These are phyloP conservation scores for Tephrocybe sp. DNA, from an alignment of 768 basidiomycete species.

Conservation along the genomic window DNA sequence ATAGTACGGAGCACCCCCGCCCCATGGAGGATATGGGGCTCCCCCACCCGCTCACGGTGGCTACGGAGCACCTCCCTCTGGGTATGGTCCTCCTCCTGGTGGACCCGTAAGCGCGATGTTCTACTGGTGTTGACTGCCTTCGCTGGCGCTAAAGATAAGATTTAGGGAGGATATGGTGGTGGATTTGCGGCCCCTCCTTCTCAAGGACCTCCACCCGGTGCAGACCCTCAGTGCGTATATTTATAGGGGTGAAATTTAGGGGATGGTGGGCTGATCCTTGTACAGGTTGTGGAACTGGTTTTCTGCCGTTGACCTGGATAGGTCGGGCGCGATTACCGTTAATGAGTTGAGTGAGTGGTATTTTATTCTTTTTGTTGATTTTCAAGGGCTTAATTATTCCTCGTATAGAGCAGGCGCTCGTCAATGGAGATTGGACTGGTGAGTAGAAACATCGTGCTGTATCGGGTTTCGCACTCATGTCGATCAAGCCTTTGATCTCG, in stretches of 20 bases:
- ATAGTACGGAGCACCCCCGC: constrained; percentile 22
- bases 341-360: constrained; percentile 61
- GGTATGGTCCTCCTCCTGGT: constrained; percentile 21
- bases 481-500: constrained; percentile 74
- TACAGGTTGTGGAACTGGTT: constrained; percentile 77
- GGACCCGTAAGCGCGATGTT: constrained; percentile 15
- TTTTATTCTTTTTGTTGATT: neutral
- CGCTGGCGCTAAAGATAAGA: neutral
- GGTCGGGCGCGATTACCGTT: constrained; percentile 67
- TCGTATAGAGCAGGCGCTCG: constrained; percentile 42
- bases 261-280: neutral
- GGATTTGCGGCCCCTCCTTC: constrained; percentile 36
- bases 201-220: constrained; percentile 58
- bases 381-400: neutral
- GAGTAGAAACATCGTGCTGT: constrained; percentile 27
- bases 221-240: constrained; percentile 69
- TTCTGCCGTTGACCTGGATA: constrained; percentile 62
- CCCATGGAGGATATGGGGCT: constrained; percentile 24
- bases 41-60: constrained; percentile 18
- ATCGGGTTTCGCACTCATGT: neutral
- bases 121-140: too few species aligned
- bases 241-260: neutral
- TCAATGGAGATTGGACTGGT: constrained; percentile 78
- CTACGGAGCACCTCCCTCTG: constrained; percentile 20
- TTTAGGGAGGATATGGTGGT: constrained; percentile 35